phyloP scores from a whole-genome alignment of 129 eudicot genomes.

The Smallanthus sonchifolius region DNA sequence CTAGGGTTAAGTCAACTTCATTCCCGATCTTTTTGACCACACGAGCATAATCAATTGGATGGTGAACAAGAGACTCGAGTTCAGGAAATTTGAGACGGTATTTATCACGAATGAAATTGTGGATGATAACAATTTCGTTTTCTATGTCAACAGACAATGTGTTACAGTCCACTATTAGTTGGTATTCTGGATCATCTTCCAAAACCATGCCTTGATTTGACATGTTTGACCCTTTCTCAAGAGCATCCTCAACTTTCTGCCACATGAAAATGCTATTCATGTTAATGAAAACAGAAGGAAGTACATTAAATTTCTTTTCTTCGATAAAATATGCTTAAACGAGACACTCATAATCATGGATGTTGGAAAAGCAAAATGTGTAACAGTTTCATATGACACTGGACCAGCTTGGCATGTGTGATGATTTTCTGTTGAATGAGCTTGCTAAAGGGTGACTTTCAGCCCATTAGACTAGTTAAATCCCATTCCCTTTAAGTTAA shows the following conservation, averaged over 20 bases:
- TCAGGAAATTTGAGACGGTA: conserved; percentile 87
- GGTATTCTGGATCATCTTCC: conserved; percentile 97
- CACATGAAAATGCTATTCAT: conserved; percentile 2
- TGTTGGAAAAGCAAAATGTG: background rate
- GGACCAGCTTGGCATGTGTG: background rate
- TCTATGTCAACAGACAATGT: conserved; percentile 92
- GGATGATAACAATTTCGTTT: conserved; percentile 75
- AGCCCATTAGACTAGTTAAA: background rate
- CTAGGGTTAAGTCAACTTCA: conserved; percentile 75
- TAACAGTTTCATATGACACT: background rate
- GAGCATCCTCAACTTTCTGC: conserved; percentile 85
- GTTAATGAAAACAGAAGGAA: background rate
- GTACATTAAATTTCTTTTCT: background rate
- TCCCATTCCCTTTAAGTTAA: background rate
- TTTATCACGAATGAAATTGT: conserved; percentile 87
- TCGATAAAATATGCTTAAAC: background rate
- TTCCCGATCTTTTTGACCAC: conserved; percentile 89
- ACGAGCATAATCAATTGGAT: conserved; percentile 91
- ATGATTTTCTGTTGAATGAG: no score
- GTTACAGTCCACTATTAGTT: conserved; percentile 89
- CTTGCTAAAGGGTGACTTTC: background rate
- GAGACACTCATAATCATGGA: background rate
- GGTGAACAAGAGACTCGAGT: conserved; percentile 90
- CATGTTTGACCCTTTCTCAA: conserved; percentile 67
- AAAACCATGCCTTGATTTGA: conserved; percentile 59